Base-by-base conservation (phyloP, 1,139 yeast genomes). In the Pichia sp. region DNA sequence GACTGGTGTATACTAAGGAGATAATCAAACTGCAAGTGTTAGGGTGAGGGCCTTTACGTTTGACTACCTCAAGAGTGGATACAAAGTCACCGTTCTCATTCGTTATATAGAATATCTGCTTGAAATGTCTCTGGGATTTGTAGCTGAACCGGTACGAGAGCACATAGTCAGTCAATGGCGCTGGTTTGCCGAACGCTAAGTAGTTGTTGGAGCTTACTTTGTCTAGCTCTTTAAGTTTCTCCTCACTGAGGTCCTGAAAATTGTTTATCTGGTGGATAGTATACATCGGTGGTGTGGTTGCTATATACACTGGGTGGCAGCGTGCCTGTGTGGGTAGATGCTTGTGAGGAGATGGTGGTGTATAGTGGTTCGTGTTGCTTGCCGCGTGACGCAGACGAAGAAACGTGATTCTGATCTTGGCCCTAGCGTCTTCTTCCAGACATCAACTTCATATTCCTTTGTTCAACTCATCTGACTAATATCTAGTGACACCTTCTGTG, bases 101-200 rank as follows among this genome's bases (percentile, higher is more conserved):
- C n/a, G 18, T 28, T 15, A 41, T 17, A 35, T 38, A 41, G 6
- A 41, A 30, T 26, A 35, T 28, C 14, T 41, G 44, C 8, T 4
- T 9, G 5, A 2, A 14, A 18, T 30, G 22, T 30, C n/a, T 18
- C 3, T 17, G 15, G 5, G 12, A 31, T 9, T 9, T 15, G 17
- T 25, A 30, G 11, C 18, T 24, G 12, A 12, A 32, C 4, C 28
- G 32, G 8, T 31, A 18, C 20, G 24, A 5, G 20, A 26, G 4
- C 12, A 30, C 20, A 30, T 14, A 30, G 8, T 30, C 32, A 22
- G 32, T 17, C 32, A 10, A 18, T 3, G 2, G 21, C 14, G 14
- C 10, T 30, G 40, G 32, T 14, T 30, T 28, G 4, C 28, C 28
- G 11, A 37, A 37, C 12, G 40, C 11, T 14, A 4, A n/a, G 23